phyloP scores from a whole-genome alignment of 768 basidiomycete genomes.

The Boletus vinaceobasis region DNA sequence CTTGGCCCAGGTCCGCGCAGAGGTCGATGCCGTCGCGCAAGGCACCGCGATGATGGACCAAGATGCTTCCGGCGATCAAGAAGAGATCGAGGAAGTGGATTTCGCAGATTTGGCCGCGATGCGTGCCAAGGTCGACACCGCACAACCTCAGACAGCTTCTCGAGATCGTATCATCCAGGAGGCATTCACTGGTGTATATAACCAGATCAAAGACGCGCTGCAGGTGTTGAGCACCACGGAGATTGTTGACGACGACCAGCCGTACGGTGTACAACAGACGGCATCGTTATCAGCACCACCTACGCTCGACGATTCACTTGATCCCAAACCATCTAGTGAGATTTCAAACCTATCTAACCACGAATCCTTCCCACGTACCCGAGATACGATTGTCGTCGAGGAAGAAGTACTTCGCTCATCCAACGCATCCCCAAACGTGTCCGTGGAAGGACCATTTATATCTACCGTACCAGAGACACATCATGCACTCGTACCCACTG shows the following conservation, averaged over 20 bases:
- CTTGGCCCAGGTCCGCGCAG: slow-evolving; percentile 43
- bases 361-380: not conserved
- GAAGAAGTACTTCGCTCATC: not conserved
- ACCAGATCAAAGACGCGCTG: slow-evolving; percentile 2
- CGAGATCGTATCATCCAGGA: slow-evolving; percentile 31
- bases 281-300: not conserved
- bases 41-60: not conserved
- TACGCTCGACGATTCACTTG: slow-evolving; percentile 1
- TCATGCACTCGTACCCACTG: not conserved
- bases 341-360: slow-evolving; percentile 1
- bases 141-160: not conserved
- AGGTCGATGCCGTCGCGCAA: slow-evolving; percentile 33
- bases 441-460: not conserved
- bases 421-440: not conserved
- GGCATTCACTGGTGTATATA: slow-evolving; percentile 38
- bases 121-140: slow-evolving; percentile 18
- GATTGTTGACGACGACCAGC: not conserved
- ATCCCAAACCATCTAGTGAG: slow-evolving; percentile 8
- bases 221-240: not conserved
- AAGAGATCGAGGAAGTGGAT: slow-evolving; percentile 47
- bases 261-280: not conserved
- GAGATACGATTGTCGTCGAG: not conserved
- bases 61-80: slow-evolving; percentile 29
- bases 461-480: not conserved
- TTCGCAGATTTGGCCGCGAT: slow-evolving; percentile 42